Evolutionary conservation across 1,284 basidiomycete species (phyloP).

Genomic region (Papiliotrema flavescens): DNA sequence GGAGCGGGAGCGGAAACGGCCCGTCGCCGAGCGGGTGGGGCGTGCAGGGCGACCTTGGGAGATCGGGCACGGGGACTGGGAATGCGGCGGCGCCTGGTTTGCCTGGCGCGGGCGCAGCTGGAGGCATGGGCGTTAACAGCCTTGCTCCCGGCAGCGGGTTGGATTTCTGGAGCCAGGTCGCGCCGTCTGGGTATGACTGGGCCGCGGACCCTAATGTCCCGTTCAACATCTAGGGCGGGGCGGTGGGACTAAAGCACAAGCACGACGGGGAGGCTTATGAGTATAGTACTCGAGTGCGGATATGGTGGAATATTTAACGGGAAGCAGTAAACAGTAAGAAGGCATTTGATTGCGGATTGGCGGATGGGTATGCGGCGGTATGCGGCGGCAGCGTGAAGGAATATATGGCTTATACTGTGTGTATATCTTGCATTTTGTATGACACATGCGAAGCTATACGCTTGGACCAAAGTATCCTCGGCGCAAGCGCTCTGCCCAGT

Average conservation of each 20-base stretch:
- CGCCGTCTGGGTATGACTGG: slow-evolving; percentile 42
- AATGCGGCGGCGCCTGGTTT: neutral
- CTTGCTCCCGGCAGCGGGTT: neutral
- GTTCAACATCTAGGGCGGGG: slow-evolving; percentile 45
- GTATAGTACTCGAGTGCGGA: neutral
- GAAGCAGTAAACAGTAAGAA: no score
- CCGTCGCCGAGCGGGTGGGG: slow-evolving; percentile 4
- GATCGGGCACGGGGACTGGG: neutral
- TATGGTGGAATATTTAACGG: no score
- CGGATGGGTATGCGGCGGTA: no score
- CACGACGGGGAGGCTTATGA: no score
- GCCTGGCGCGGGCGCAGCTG: neutral
- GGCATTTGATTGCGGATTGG: no score
- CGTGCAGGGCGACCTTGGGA: neutral
- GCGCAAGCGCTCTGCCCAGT: no score
- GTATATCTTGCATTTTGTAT: no score
- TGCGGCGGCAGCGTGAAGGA: no score
- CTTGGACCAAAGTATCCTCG: no score
- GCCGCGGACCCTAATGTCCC: slow-evolving; percentile 45
- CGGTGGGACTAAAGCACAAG: no score
- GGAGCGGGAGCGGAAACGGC: neutral
- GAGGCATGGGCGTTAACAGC: neutral
- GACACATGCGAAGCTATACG: no score
- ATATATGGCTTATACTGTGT: no score
- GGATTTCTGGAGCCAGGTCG: slow-evolving; percentile 44